Evolutionary conservation across 768 basidiomycete species (phyloP), one percentile per base, ranked within the genome.

Genomic region (Hemileccinum rubropunctum): DNA sequence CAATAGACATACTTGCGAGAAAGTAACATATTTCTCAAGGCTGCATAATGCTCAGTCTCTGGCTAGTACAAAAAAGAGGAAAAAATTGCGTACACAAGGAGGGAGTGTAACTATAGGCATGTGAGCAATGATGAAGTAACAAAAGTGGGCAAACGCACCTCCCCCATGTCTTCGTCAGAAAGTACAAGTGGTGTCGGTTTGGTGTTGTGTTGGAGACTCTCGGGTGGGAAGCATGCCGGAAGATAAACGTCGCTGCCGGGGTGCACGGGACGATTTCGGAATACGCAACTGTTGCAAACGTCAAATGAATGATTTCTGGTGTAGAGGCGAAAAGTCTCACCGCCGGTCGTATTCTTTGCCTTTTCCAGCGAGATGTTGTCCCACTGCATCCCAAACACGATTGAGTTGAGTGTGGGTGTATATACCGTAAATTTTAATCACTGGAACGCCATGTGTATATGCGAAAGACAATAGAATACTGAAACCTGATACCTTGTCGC

Each of bases 291-390:
- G 50, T 45, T 15, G 4, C n/a, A 30, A 32, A 34, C 2, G 26
- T 23, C 11, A 42, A 32, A 26, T 44, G 9, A 57, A 48, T 26
- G 21, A 18, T 9, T 21, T 20, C 32, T 30, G 23, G 6, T 15
- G 20, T 26, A n/a, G 3, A 13, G 12, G 36, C 7, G 20, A 14
- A 20, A 27, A 14, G 38, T 40, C 53, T 51, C 37, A 81, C 83
- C 83, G 73, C 18, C 66, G 65, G 26, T 68, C 68, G 50, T 88
- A 88, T 51, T 80, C 79, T 47, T 70, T 73, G 18, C 80, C 78
- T 38, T 69, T 75, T 4, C 70, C 63, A 4, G 58, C 58, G 6
- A 79, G 65, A 42, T 78, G 76, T 6, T 60, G 58, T 1, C 74
- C 71, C 40, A 82, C 61, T 0, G 68, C 61, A 15, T 74, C 72